Evolutionary conservation across 2,329 filamentous ascomycete species (phyloP).

Genomic region (Nemania sp.): DNA sequence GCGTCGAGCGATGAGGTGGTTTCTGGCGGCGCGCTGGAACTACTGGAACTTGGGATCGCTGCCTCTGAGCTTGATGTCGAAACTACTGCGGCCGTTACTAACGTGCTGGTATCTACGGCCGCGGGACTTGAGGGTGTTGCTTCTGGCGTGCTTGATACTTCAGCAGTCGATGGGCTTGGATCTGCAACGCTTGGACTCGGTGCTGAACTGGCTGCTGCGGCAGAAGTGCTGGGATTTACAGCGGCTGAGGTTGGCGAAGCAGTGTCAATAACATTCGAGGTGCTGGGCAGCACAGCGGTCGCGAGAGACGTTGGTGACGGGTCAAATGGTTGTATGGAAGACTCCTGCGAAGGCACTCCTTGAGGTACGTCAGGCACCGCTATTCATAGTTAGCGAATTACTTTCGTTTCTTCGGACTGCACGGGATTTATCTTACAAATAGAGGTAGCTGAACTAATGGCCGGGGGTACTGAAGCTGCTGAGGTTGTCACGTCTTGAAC

Average conservation of each 20-base stretch:
- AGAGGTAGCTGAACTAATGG: constrained; percentile 1
- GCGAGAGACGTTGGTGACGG: constrained; percentile 12
- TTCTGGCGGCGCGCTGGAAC: background rate
- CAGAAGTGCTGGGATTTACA: background rate
- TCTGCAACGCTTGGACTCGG: too few species aligned
- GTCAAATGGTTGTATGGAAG: background rate
- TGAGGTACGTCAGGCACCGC: background rate
- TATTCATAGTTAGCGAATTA: background rate
- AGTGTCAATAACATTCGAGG: background rate
- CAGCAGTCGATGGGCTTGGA: background rate
- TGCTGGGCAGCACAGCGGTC: constrained; percentile 14
- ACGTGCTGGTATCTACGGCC: too few species aligned
- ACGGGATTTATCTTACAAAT: background rate
- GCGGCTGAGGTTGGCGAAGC: constrained; percentile 1
- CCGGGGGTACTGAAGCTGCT: background rate
- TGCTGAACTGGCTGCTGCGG: background rate
- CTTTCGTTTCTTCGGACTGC: too few species aligned
- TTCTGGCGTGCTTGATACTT: background rate
- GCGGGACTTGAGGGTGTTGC: background rate
- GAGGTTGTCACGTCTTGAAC: constrained; percentile 9
- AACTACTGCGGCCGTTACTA: too few species aligned
- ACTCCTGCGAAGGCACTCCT: background rate
- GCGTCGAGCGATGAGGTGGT: background rate
- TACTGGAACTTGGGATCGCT: too few species aligned
- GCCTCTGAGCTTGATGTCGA: too few species aligned